These are phyloP conservation scores for Trichothecium sympodiale DNA, from an alignment of 2,329 filamentous ascomycete genomes.

Conservation along the genomic window DNA sequence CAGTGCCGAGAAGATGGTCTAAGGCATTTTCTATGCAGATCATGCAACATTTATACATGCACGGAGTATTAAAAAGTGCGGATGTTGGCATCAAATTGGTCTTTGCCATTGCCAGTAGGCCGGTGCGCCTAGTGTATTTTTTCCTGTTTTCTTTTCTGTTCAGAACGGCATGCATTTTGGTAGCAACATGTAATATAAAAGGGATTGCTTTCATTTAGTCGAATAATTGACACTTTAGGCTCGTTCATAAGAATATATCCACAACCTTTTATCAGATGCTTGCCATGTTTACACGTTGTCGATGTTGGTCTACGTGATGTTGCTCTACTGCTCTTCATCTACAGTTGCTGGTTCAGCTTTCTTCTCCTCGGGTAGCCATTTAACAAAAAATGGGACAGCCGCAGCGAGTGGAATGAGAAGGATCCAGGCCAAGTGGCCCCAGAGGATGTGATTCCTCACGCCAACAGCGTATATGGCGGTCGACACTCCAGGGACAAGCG, in stretches of 20 bases:
- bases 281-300: neutral
- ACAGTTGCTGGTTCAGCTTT: neutral
- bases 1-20: conserved; percentile 6
- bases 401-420: conserved; percentile 19
- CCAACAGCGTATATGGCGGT: conserved; percentile 59
- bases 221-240: too few species aligned
- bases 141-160: too few species aligned
- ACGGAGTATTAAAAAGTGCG: too few species aligned
- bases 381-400: conserved; percentile 11
- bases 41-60: neutral
- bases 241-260: too few species aligned
- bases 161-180: too few species aligned
- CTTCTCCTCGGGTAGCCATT: conserved; percentile 17
- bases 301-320: neutral
- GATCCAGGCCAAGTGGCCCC: conserved; percentile 41
- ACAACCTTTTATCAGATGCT: neutral
- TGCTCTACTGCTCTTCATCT: neutral
- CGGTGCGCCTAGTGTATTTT: too few species aligned
- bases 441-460: conserved; percentile 46
- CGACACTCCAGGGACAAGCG: conserved; percentile 55
- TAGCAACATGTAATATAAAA: too few species aligned
- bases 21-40: neutral
- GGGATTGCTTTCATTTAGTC: too few species aligned
- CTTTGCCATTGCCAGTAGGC: too few species aligned
- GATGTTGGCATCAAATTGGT: too few species aligned